Conservation (phyloP, 2,329 filamentous ascomycete genomes). For the Dryadomyces quercus-mongolicae region DNA sequence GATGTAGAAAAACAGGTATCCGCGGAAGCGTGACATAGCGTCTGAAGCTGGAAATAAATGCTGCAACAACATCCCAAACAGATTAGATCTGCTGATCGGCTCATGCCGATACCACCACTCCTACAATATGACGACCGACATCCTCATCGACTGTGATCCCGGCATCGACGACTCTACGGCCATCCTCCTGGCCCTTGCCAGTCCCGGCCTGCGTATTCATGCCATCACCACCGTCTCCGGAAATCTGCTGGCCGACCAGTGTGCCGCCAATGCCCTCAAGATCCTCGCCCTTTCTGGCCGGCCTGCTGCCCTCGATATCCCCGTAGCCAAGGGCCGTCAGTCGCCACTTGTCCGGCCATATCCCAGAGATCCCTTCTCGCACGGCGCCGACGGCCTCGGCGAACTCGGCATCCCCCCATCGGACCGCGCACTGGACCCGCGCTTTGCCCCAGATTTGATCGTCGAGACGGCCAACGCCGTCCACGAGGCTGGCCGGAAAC, state of each 20-base stretch:
- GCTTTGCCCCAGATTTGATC: constrained; percentile 1
- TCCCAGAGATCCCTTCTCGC: constrained; percentile 2
- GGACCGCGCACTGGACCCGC: background rate
- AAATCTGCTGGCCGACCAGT: background rate
- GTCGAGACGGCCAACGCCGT: constrained; percentile 1
- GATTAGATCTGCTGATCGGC: no score
- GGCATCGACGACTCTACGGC: constrained; percentile 3
- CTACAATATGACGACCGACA: background rate
- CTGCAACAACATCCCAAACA: no score
- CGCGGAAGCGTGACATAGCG: background rate
- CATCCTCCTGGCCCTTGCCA: background rate
- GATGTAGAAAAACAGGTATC: background rate
- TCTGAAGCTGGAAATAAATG: no score
- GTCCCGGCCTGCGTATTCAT: background rate
- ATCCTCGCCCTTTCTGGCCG: background rate
- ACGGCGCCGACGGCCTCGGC: constrained; percentile 2
- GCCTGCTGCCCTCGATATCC: background rate
- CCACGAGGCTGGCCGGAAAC: background rate
- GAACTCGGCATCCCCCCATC: constrained; percentile 1
- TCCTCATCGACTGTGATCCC: constrained; percentile 4
- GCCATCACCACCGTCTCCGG: constrained; percentile 3
- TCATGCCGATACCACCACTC: no score
- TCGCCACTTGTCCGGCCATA: constrained; percentile 2
- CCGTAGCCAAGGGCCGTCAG: background rate
- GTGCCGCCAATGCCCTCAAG: constrained; percentile 2